phyloP scores from a whole-genome alignment of 352 stramenopile species.

The Pythium graminicola region DNA sequence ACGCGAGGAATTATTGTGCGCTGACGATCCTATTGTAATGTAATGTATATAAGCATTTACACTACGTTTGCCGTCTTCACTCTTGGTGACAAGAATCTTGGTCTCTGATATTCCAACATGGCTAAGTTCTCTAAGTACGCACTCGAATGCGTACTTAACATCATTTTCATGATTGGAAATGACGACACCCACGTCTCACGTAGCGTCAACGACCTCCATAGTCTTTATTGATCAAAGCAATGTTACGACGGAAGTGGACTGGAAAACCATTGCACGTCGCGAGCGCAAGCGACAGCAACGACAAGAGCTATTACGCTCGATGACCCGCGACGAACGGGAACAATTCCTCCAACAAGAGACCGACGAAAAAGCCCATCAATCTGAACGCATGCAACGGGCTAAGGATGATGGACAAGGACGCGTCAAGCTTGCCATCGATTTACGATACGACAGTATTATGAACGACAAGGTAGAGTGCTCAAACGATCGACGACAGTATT shows the following conservation, averaged over 20 bases:
- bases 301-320: constrained; percentile 45
- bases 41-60: background rate
- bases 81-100: too few relatives aligned
- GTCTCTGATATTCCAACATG: background rate
- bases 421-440: constrained; percentile 55
- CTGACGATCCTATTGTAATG: too few relatives aligned
- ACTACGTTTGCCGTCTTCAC: too few relatives aligned
- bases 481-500: too few relatives aligned
- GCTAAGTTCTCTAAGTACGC: constrained; percentile 16
- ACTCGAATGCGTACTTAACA: constrained; percentile 1
- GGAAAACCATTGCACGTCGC: constrained; percentile 14
- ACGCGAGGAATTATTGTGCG: too few relatives aligned
- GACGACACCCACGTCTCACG: background rate
- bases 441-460: constrained; percentile 76
- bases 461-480: constrained; percentile 71
- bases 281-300: constrained; percentile 46
- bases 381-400: constrained; percentile 29
- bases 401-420: constrained; percentile 16
- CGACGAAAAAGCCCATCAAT: constrained; percentile 26
- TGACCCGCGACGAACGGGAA: constrained; percentile 54
- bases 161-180: constrained; percentile 2
- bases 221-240: background rate
- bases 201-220: background rate
- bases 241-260: constrained; percentile 6
- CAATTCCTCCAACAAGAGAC: constrained; percentile 41